phyloP scores from a whole-genome alignment of 345 rosid genomes.

The Hevea brasiliensis region DNA sequence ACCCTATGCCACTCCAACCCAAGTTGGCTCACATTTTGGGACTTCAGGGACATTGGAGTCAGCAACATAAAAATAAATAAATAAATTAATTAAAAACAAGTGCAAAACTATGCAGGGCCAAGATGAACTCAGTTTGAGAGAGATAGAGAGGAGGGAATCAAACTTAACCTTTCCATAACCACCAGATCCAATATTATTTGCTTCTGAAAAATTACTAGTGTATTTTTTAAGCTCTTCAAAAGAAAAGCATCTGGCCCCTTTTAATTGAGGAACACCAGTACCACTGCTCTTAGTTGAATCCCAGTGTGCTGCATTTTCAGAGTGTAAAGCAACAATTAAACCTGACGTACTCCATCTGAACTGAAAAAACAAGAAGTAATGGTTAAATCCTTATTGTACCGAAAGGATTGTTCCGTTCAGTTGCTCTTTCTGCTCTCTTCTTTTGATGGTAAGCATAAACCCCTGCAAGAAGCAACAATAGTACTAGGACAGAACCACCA shows the following conservation, averaged over 20 bases:
- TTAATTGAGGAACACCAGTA: conserved; percentile 57
- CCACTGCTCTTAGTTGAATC: conserved; percentile 51
- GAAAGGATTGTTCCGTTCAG: conserved; percentile 60
- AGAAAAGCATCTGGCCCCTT: conserved; percentile 75
- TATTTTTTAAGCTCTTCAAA: conserved; percentile 61
- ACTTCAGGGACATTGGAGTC: background rate
- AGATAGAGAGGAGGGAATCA: background rate
- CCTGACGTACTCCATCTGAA: conserved; percentile 1
- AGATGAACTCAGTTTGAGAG: background rate
- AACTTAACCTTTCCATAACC: conserved; percentile 81
- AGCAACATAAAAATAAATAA: conserved; percentile 1
- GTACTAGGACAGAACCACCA: conserved; percentile 52
- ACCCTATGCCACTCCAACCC: too few species aligned
- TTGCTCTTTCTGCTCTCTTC: conserved; percentile 67
- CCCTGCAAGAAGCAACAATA: conserved; percentile 59
- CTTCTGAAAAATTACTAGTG: conserved; percentile 64
- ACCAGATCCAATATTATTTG: conserved; percentile 74
- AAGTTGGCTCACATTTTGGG: too few species aligned
- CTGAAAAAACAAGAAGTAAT: background rate
- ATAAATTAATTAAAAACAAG: background rate
- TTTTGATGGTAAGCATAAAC: conserved; percentile 69
- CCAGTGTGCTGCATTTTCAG: conserved; percentile 66
- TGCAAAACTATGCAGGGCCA: background rate
- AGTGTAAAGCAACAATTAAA: background rate
- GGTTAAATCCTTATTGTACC: conserved; percentile 39